Conservation (phyloP, 2,329 filamentous ascomycete genomes). For the Trichoderma lentiforme region DNA sequence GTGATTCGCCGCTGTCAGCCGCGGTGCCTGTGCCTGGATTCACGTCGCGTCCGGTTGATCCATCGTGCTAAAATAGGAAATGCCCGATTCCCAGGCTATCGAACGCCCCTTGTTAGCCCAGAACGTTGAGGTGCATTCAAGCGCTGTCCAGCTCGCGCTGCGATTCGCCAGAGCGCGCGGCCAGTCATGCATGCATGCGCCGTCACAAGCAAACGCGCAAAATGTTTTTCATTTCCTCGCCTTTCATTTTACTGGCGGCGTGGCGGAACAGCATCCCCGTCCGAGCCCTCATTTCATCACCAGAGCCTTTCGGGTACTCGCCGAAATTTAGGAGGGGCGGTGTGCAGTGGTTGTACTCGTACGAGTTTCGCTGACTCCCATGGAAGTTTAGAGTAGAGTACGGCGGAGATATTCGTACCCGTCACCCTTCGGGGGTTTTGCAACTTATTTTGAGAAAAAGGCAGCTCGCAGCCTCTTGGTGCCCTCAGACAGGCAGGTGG, state of each 20-base stretch:
- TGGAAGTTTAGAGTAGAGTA: not conserved
- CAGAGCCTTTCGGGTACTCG: conserved; percentile 1
- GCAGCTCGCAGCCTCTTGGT: not conserved
- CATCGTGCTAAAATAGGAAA: conserved; percentile 16
- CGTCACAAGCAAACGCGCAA: not conserved
- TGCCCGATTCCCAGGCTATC: conserved; percentile 14
- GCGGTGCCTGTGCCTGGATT: not conserved
- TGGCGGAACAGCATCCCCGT: not conserved
- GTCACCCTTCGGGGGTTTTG: not conserved
- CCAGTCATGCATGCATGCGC: not conserved
- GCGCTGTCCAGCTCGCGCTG: not conserved
- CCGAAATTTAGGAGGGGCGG: conserved; percentile 7
- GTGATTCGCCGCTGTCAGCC: not conserved
- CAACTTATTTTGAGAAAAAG: not conserved
- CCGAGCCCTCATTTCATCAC: not conserved
- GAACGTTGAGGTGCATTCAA: not conserved
- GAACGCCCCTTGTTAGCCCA: conserved; percentile 7
- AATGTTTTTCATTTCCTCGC: not conserved
- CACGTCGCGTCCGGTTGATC: not conserved
- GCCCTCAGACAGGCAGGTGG: not conserved
- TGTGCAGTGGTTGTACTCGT: not conserved
- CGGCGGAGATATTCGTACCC: not conserved
- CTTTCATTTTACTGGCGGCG: not conserved
- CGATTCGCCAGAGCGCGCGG: not conserved
- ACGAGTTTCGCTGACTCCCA: not conserved